A percentile compares a stretch with the other conserved stretches of the same genome.
These are phyloP conservation scores for Begonia masoniana DNA, from an alignment of 306 rosid genomes.

Conservation along the genomic window DNA sequence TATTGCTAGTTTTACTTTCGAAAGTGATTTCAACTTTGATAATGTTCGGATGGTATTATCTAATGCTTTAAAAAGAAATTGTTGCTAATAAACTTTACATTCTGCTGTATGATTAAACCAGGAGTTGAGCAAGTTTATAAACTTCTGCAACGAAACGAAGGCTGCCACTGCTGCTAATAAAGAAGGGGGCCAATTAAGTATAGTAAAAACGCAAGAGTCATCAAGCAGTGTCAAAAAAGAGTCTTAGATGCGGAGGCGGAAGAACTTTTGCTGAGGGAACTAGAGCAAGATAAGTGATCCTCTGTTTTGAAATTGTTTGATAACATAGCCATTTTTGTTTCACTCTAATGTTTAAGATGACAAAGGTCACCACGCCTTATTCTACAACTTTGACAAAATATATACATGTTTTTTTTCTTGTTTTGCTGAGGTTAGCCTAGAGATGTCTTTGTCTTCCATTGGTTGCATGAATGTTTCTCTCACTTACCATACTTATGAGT, in stretches of 20 bases:
- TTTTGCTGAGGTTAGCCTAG: too few species aligned
- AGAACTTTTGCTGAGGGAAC: not conserved
- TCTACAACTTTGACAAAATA: too few species aligned
- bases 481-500: too few species aligned
- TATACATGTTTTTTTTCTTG: too few species aligned
- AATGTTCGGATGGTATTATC: not conserved
- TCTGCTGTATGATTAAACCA: conserved; percentile 18
- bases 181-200: conserved; percentile 76
- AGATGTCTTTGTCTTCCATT: too few species aligned
- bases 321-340: too few species aligned
- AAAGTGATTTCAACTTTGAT: not conserved
- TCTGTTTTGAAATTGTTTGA: too few species aligned
- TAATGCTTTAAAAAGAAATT: not conserved
- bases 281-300: too few species aligned
- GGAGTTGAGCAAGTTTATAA: conserved; percentile 91
- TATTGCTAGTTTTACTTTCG: not conserved
- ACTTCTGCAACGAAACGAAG: conserved; percentile 75
- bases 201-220: conserved; percentile 40
- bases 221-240: conserved; percentile 23
- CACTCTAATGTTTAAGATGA: too few species aligned
- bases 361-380: too few species aligned
- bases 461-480: too few species aligned
- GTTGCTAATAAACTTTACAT: not conserved
- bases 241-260: conserved; percentile 1
- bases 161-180: conserved; percentile 71